Percentiles rank a stretch among this genome's conserved stretches.
These are phyloP conservation scores for Colletotrichum spinosum DNA, from an alignment of 2,329 filamentous ascomycete species.

Conservation along the genomic window DNA sequence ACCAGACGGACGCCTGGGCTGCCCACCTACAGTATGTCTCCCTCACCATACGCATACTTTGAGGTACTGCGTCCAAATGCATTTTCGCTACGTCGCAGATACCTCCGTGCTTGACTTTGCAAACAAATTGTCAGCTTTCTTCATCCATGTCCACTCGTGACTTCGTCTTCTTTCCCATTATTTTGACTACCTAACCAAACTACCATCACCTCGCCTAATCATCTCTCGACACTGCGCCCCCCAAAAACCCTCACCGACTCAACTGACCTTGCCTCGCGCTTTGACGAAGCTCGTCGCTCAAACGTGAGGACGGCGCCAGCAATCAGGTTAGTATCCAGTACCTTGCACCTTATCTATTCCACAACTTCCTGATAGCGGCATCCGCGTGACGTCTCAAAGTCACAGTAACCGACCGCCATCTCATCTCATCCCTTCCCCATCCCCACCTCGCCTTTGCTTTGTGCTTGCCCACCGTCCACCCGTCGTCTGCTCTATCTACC, in stretches of 20 bases:
- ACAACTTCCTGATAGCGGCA: conserved; percentile 29
- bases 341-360: conserved; percentile 32
- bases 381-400: conserved; percentile 32
- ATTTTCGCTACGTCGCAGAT: background rate
- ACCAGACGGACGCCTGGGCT: too few relatives aligned
- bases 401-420: conserved; percentile 28
- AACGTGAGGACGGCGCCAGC: conserved; percentile 25
- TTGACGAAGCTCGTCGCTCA: conserved; percentile 13
- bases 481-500: background rate
- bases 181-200: too few relatives aligned
- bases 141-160: background rate
- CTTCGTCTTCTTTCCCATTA: background rate
- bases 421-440: conserved; percentile 27
- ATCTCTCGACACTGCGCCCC: too few relatives aligned
- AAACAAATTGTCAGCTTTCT: conserved; percentile 15
- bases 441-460: conserved; percentile 27
- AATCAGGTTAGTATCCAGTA: conserved; percentile 30
- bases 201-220: too few relatives aligned
- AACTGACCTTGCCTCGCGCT: conserved; percentile 7
- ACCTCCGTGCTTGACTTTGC: background rate
- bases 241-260: background rate
- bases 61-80: background rate
- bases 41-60: too few relatives aligned
- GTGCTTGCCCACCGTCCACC: conserved; percentile 2
- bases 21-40: too few relatives aligned